A percentile compares a stretch with the other conserved stretches of the same genome.
Evolutionary conservation across 2,329 filamentous ascomycete genomes (phyloP).

Genomic region (Ophiostoma ips): DNA sequence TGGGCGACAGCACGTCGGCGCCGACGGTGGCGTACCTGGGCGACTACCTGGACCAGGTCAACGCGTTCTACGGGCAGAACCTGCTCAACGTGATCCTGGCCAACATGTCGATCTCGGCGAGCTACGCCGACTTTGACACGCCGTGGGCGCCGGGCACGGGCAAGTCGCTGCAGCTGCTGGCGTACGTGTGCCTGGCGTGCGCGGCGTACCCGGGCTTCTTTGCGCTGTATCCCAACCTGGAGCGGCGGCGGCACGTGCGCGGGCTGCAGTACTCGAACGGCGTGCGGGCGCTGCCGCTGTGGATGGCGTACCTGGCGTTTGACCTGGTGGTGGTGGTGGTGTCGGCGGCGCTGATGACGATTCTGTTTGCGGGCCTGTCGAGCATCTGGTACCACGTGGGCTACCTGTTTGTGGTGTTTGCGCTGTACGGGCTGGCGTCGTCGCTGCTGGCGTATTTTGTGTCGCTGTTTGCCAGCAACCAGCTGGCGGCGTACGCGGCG

Average conservation of each 20-base stretch:
- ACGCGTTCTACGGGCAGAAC: constrained; percentile 50
- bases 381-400: constrained; percentile 62
- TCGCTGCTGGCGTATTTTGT: constrained; percentile 67
- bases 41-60: constrained; percentile 41
- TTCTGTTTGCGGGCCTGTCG: constrained; percentile 53
- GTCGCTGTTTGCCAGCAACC: constrained; percentile 64
- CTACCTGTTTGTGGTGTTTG: constrained; percentile 70
- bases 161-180: constrained; percentile 61
- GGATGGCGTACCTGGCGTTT: constrained; percentile 70
- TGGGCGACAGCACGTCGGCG: constrained; percentile 44
- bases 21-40: constrained; percentile 61
- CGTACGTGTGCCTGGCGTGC: constrained; percentile 71
- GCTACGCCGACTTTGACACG: constrained; percentile 61
- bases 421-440: constrained; percentile 67
- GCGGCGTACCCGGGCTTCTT: constrained; percentile 75
- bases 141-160: constrained; percentile 57
- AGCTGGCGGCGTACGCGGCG: constrained; percentile 74
- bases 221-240: constrained; percentile 74
- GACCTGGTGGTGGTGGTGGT: constrained; percentile 63
- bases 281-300: constrained; percentile 66
- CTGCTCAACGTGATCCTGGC: constrained; percentile 50
- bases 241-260: constrained; percentile 64
- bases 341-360: constrained; percentile 50
- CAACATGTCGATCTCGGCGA: constrained; percentile 54
- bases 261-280: constrained; percentile 87